These are phyloP conservation scores for Agrocybe chaxingu DNA, from an alignment of 768 basidiomycete species.

Conservation along the genomic window DNA sequence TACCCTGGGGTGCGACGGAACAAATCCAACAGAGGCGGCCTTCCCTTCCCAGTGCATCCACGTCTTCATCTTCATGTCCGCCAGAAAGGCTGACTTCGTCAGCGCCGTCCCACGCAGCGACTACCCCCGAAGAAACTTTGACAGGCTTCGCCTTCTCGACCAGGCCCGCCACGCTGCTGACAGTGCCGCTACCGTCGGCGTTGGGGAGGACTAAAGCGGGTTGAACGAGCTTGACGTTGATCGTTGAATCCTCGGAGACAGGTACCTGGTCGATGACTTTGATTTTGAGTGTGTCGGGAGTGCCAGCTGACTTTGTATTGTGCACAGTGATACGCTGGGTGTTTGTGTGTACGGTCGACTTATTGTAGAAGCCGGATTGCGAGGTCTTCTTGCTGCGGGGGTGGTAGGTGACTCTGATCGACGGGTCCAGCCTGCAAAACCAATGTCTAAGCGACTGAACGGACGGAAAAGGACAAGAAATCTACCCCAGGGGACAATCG, in stretches of 20 bases:
- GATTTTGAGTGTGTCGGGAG: constrained; percentile 18
- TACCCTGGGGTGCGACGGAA: constrained; percentile 27
- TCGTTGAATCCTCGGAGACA: constrained; percentile 32
- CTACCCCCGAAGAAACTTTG: constrained; percentile 23
- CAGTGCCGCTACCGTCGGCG: constrained; percentile 4
- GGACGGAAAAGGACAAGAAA: neutral
- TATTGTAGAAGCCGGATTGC: constrained; percentile 30
- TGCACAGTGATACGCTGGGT: constrained; percentile 34
- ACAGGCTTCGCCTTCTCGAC: constrained; percentile 14
- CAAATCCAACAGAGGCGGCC: constrained; percentile 33
- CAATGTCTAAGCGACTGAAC: neutral
- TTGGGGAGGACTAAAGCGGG: constrained; percentile 23
- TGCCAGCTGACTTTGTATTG: constrained; percentile 31
- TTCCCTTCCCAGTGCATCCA: constrained; percentile 25
- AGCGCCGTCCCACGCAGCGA: constrained; percentile 34
- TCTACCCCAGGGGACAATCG: constrained; percentile 43
- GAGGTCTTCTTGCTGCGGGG: constrained; percentile 31
- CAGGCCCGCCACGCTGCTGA: neutral
- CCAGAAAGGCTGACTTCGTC: constrained; percentile 20
- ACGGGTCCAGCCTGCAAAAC: constrained; percentile 32
- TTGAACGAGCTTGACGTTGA: constrained; percentile 39
- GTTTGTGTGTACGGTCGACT: constrained; percentile 26
- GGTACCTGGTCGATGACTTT: constrained; percentile 39
- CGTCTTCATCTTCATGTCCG: constrained; percentile 9
- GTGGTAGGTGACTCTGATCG: constrained; percentile 38